Evolutionary conservation across 2,329 filamentous ascomycete species (phyloP), one percentile per base, ranked within the genome.

Genomic region (Paracorniculantispora psalliotae): DNA sequence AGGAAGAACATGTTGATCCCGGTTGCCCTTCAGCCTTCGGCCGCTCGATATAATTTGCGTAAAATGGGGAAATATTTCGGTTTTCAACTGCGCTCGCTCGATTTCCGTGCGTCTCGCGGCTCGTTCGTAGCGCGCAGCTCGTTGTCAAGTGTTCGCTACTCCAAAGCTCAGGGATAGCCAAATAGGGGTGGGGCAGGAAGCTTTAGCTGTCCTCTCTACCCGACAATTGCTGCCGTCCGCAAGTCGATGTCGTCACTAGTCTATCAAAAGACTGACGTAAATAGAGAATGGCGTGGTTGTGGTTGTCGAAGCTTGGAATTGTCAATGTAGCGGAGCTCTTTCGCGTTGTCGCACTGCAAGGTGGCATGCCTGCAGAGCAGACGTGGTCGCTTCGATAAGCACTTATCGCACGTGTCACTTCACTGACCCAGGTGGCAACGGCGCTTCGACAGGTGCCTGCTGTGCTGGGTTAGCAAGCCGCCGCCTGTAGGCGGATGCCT

Each of bases 1-100:
- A 80, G 72, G 74, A 90, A 79, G 62, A 89, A 78, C 85, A 88
- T 88, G 13, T 44, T 50, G 28, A 19, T n/a, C 10, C 35, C 35
- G 23, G 19, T 15, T 37, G 33, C 12, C 17, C 30, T 7, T 12
- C 30, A 33, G 12, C 30, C 12, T 33, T 12, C 6, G 30, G n/a
- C n/a, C n/a, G n/a, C n/a, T n/a, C n/a, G n/a, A n/a, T n/a, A n/a
- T n/a, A n/a, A n/a, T n/a, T n/a, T n/a, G n/a, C n/a, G n/a, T n/a
- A n/a, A n/a, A n/a, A n/a, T n/a, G n/a, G n/a, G n/a, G n/a, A n/a
- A n/a, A n/a, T n/a, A n/a, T n/a, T n/a, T n/a, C n/a, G n/a, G n/a
- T 9, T 23, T 1, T 47, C 28, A 28, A 3, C 15, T 35, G 41
- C 28, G 41, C 28, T 5, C 8, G 19, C 9, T 37, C 41, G 43